These are phyloP conservation scores for Alternaria sp. DNA, from an alignment of 2,329 filamentous ascomycete species.

Conservation along the genomic window DNA sequence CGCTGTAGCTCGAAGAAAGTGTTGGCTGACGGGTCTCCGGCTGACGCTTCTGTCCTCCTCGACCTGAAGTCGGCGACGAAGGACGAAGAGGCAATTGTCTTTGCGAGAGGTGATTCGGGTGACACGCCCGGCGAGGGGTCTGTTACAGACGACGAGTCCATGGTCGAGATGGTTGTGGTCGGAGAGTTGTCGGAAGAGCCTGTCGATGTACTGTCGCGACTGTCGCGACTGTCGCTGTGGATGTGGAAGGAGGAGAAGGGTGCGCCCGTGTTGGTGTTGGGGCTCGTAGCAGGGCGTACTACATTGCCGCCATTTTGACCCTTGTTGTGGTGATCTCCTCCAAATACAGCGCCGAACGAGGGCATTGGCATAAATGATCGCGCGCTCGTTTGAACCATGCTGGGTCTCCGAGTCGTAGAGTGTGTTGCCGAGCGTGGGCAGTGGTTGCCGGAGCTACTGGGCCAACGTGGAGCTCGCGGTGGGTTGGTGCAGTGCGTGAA, in stretches of 20 bases:
- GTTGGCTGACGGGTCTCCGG: slow-evolving; percentile 55
- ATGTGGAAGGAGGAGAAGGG: slow-evolving; percentile 61
- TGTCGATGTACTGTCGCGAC: slow-evolving; percentile 79
- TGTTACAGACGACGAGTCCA: slow-evolving; percentile 87
- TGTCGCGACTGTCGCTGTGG: slow-evolving; percentile 75
- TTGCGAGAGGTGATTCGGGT: slow-evolving; percentile 83
- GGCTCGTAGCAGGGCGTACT: slow-evolving; percentile 48
- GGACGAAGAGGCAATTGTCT: slow-evolving; percentile 73
- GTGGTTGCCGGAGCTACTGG: slow-evolving; percentile 26
- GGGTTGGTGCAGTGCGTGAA: slow-evolving; percentile 23
- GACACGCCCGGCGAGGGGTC: slow-evolving; percentile 90
- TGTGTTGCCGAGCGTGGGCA: slow-evolving; percentile 31
- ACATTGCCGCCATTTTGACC: slow-evolving; percentile 51
- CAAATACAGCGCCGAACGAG: slow-evolving; percentile 79
- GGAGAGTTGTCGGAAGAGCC: slow-evolving; percentile 94
- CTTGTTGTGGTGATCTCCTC: slow-evolving; percentile 65
- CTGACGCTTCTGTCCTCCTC: slow-evolving; percentile 41
- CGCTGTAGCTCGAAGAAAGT: slow-evolving; percentile 64
- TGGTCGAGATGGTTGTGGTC: slow-evolving; percentile 90
- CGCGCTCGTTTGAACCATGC: slow-evolving; percentile 52
- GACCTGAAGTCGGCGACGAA: slow-evolving; percentile 67
- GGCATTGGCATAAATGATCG: slow-evolving; percentile 64
- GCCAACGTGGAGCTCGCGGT: slow-evolving; percentile 25
- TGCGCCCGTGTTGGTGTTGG: slow-evolving; percentile 43
- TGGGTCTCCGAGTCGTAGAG: slow-evolving; percentile 32